phyloP scores from a whole-genome alignment of 1,139 yeast species.

The Sugiyamaella grinbergsii region DNA sequence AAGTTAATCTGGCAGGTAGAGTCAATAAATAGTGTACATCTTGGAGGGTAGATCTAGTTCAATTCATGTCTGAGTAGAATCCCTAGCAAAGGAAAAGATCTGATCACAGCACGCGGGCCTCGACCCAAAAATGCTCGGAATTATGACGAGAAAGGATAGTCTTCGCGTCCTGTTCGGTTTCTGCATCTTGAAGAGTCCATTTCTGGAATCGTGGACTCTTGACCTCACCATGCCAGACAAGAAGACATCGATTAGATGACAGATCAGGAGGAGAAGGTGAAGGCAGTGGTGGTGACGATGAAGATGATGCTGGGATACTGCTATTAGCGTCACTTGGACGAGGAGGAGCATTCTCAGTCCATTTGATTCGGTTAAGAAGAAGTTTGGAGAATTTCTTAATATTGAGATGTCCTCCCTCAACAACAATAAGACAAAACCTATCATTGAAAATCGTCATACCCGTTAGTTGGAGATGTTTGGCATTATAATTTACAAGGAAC shows the following conservation, averaged over 20 bases:
- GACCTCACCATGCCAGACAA: constrained; percentile 80
- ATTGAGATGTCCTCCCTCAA: constrained; percentile 69
- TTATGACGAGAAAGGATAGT: constrained; percentile 54
- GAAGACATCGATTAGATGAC: constrained; percentile 51
- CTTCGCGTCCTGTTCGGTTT: constrained; percentile 57
- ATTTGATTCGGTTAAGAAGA: constrained; percentile 62
- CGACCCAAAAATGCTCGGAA: constrained; percentile 61
- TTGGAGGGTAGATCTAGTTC: too few species aligned
- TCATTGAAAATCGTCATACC: constrained; percentile 57
- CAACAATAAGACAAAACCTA: constrained; percentile 61
- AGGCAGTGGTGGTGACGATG: background rate
- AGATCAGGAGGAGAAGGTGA: constrained; percentile 41
- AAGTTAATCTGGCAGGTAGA: too few species aligned
- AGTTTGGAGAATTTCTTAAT: constrained; percentile 64
- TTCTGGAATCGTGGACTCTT: constrained; percentile 55
- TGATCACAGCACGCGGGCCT: constrained; percentile 31
- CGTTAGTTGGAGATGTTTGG: constrained; percentile 64
- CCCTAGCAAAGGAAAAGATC: too few species aligned
- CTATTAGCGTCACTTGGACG: background rate
- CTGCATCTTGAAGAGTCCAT: constrained; percentile 60
- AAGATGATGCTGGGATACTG: background rate
- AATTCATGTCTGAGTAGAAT: too few species aligned
- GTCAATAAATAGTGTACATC: too few species aligned
- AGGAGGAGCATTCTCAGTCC: constrained; percentile 56
- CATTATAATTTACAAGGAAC: constrained; percentile 76